Conservation (phyloP, 805 yeast species). For the Spathaspora hagerdaliae region DNA sequence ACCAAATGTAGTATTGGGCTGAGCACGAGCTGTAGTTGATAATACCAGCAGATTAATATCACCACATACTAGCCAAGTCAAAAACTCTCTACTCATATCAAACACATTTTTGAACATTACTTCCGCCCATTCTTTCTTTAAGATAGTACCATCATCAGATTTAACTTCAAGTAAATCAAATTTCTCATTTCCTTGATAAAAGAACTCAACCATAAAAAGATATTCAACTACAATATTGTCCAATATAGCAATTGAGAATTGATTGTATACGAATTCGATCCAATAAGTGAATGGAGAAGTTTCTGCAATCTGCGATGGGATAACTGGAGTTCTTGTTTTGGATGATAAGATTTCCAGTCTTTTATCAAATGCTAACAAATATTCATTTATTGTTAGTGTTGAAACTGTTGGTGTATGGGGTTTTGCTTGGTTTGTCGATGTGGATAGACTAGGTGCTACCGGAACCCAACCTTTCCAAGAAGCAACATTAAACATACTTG, state of each 20-base stretch:
- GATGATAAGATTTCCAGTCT: constrained; percentile 52
- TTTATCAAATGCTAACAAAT: constrained; percentile 48
- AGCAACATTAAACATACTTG: constrained; percentile 13
- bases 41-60: constrained; percentile 9
- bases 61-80: constrained; percentile 32
- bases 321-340: constrained; percentile 53
- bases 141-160: constrained; percentile 4
- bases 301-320: constrained; percentile 84
- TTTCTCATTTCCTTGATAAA: constrained; percentile 44
- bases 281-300: constrained; percentile 60
- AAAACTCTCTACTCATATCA: constrained; percentile 43
- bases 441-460: constrained; percentile 9
- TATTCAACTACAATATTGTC: constrained; percentile 80
- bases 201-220: constrained; percentile 68
- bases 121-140: constrained; percentile 27
- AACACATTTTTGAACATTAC: constrained; percentile 35
- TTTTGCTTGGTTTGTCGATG: constrained; percentile 7
- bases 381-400: constrained; percentile 40
- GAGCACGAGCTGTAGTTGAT: constrained; percentile 31
- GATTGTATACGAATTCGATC: constrained; percentile 70
- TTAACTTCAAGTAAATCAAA: constrained; percentile 20
- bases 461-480: constrained; percentile 25
- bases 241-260: constrained; percentile 65
- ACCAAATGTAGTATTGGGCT: constrained; percentile 15
- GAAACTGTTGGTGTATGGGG: constrained; percentile 6